Base-by-base conservation (phyloP, 257 asterid species). In the Plectranthus barbatus region DNA sequence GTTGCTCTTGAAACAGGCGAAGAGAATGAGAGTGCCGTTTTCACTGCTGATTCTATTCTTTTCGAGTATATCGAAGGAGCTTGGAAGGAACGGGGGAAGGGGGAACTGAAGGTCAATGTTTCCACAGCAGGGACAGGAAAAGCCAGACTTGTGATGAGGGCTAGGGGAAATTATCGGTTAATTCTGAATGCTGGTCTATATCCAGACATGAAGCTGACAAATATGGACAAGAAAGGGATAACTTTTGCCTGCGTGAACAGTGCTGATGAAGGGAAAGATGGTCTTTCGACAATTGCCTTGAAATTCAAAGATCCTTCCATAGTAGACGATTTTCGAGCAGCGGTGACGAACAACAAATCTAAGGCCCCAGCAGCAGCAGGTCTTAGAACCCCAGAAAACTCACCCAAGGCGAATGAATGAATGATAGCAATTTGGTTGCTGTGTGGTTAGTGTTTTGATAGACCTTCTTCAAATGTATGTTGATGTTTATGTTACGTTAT, bases 31-130 rank as follows among this genome's bases (percentile, higher is more conserved):
- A 64, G 76, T 69, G 73, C 84, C 7, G 81, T 86, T 52, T 84
- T 88, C 74, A 71, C 81, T 15, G 85, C 95, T 34, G 95, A 84
- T 71, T 88, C 96, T 14, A 70, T 72, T 34, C 84, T 91, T 20
- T 91, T 74, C 60, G 98, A 86, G 74, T 91, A 50, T 60, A 57
- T 62, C 13, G 96, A 79, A 63, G 96, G 91, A 48, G 39, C 72
- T 4, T 91, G 98, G 96, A 91, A 86, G 81, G 98, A 91, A 75
- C 74, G 98, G 11, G 97, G 98, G 24, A 91, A 91, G 75, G 98
- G 97, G 13, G 98, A 91, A 67, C 75, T 91, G 61, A 91, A 84
- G 76, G 81, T 91, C 51, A 91, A 91, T 64, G 76, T 81, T 40
- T 60, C 87, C 3, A 75, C 84, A 52, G 15, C 76, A 5, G 94